A percentile compares a stretch with the other conserved stretches of the same genome.
These are phyloP conservation scores for Cryphonectria japonica DNA, from an alignment of 2,329 filamentous ascomycete species.

Conservation along the genomic window DNA sequence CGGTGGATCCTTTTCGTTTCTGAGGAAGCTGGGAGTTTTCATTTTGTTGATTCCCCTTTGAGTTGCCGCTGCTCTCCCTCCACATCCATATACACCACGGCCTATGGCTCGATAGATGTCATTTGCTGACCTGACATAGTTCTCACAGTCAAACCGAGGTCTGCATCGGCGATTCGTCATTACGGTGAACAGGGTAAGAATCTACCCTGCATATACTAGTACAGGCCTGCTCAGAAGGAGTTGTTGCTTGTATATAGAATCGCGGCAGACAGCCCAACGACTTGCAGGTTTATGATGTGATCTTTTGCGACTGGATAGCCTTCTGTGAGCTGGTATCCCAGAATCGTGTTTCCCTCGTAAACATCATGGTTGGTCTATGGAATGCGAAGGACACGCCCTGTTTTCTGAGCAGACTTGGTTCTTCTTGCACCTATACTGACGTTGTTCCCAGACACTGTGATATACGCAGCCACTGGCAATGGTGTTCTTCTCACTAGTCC, in stretches of 20 bases:
- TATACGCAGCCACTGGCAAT: constrained; percentile 66
- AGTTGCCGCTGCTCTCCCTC: neutral
- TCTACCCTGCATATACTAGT: neutral
- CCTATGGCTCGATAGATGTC: constrained; percentile 12
- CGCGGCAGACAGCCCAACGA: neutral
- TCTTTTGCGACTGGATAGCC: neutral
- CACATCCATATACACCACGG: neutral
- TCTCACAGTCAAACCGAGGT: constrained; percentile 65
- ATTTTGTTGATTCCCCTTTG: neutral
- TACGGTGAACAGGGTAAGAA: constrained; percentile 67
- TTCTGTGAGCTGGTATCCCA: neutral
- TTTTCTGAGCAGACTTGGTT: neutral
- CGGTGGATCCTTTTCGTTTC: neutral
- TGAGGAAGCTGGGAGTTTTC: too few species aligned
- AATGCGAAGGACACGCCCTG: neutral
- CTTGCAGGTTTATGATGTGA: neutral
- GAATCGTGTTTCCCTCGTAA: neutral
- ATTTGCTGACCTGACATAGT: constrained; percentile 46
- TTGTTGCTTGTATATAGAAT: neutral
- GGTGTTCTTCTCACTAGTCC: constrained; percentile 64
- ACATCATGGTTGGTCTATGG: neutral
- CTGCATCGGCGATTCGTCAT: constrained; percentile 66
- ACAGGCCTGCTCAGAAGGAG: neutral
- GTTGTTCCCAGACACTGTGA: constrained; percentile 61
- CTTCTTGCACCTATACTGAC: constrained; percentile 13